These are phyloP conservation scores for Solanum medicagineum DNA, from an alignment of 257 asterid genomes.

Conservation along the genomic window DNA sequence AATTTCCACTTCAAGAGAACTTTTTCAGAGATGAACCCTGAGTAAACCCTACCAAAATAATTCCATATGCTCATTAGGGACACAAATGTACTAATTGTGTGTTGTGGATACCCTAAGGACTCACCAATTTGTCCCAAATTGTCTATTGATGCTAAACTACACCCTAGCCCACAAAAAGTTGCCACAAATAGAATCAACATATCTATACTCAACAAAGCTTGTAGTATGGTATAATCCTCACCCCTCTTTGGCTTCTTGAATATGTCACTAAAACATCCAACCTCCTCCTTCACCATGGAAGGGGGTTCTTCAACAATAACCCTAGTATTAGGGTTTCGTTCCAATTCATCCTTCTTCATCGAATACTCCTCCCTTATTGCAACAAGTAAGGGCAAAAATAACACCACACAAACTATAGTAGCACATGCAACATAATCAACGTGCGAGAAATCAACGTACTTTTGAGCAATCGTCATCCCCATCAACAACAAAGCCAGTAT, in stretches of 20 bases:
- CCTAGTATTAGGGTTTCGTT: background rate
- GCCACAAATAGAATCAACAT: conserved; percentile 8
- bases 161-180: conserved; percentile 20
- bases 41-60: conserved; percentile 14
- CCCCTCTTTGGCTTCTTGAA: conserved; percentile 24
- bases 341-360: background rate
- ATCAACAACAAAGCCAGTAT: conserved; percentile 10
- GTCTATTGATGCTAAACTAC: conserved; percentile 17
- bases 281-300: background rate
- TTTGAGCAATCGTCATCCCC: conserved; percentile 17
- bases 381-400: conserved; percentile 4
- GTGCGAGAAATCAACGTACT: conserved; percentile 3
- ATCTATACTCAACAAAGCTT: conserved; percentile 18
- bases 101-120: conserved; percentile 15
- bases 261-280: background rate
- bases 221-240: conserved; percentile 18
- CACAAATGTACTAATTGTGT: conserved; percentile 11
- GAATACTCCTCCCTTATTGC: conserved; percentile 7
- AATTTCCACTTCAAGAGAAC: conserved; percentile 7
- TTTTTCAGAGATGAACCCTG: conserved; percentile 6
- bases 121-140: conserved; percentile 29
- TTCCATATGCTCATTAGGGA: conserved; percentile 21
- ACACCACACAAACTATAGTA: conserved; percentile 9
- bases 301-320: conserved; percentile 4
- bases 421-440: conserved; percentile 11